Evolutionary conservation across 148 eudicot species (phyloP).

Genomic region (Camellia lanceoleosa): DNA sequence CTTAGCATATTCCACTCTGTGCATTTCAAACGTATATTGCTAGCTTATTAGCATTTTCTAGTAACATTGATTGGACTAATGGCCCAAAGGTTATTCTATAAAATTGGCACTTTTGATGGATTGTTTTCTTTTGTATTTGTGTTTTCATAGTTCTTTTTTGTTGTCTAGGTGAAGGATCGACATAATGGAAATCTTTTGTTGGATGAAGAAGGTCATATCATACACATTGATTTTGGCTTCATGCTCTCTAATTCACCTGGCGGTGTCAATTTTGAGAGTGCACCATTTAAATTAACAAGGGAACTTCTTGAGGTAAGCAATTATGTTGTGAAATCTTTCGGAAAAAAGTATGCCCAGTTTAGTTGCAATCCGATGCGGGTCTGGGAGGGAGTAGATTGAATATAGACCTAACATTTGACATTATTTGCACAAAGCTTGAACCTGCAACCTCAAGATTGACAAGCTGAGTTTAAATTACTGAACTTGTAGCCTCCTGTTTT

Average conservation of each 20-base stretch:
- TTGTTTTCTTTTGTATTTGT: background rate
- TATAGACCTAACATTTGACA: too few relatives aligned
- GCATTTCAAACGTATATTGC: too few relatives aligned
- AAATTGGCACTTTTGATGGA: background rate
- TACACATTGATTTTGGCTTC: conserved; percentile 98
- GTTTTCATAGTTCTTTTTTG: conserved; percentile 3
- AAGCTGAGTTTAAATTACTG: too few relatives aligned
- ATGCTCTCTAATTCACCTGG: conserved; percentile 99
- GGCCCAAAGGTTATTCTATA: background rate
- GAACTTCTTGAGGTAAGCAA: conserved; percentile 92
- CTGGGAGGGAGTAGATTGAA: too few relatives aligned
- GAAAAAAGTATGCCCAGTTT: too few relatives aligned
- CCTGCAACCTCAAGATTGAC: too few relatives aligned
- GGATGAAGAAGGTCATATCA: conserved; percentile 98
- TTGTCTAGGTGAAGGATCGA: conserved; percentile 80
- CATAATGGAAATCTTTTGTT: conserved; percentile 96
- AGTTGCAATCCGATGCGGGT: too few relatives aligned
- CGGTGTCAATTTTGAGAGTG: conserved; percentile 99
- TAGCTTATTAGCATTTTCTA: too few relatives aligned
- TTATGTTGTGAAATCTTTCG: background rate
- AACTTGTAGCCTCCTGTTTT: background rate
- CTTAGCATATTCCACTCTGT: too few relatives aligned
- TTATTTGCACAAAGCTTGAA: too few relatives aligned
- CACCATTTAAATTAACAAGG: conserved; percentile 96
- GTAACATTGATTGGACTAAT: background rate